These are phyloP conservation scores for Cladobotryum mycophilum DNA, from an alignment of 2,329 filamentous ascomycete species.

Conservation along the genomic window DNA sequence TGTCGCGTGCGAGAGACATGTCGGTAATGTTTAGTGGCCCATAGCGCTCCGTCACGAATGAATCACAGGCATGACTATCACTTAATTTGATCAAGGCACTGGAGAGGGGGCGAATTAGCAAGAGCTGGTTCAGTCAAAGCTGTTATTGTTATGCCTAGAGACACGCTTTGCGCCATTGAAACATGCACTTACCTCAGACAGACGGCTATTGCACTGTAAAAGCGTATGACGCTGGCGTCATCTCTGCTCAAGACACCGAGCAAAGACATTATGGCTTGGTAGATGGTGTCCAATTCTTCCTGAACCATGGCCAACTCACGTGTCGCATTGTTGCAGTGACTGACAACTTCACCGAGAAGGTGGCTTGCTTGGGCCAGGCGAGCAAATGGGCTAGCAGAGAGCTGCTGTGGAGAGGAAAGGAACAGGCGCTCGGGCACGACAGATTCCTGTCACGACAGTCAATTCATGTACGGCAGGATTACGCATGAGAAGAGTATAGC, in stretches of 20 bases:
- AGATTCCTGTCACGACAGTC: neutral
- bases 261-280: constrained; percentile 4
- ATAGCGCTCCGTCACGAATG: neutral
- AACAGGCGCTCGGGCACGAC: constrained; percentile 11
- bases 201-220: constrained; percentile 9
- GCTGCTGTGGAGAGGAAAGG: constrained; percentile 15
- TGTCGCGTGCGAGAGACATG: constrained; percentile 6
- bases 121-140: too few relatives aligned
- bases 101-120: neutral
- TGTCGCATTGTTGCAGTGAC: constrained; percentile 10
- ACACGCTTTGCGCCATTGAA: too few relatives aligned
- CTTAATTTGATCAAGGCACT: constrained; percentile 12
- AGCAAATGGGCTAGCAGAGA: constrained; percentile 25
- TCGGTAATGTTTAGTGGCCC: constrained; percentile 2
- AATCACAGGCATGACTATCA: constrained; percentile 12
- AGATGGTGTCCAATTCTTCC: constrained; percentile 7
- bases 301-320: constrained; percentile 1
- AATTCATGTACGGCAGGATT: too few relatives aligned
- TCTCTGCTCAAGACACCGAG: constrained; percentile 10
- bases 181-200: constrained; percentile 5
- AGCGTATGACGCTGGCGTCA: constrained; percentile 5
- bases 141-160: neutral
- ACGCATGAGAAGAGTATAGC: too few relatives aligned
- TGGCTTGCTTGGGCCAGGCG: constrained; percentile 27
- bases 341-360: constrained; percentile 23